A percentile compares a stretch with the other conserved stretches of the same genome.
Evolutionary conservation across 2,329 filamentous ascomycete genomes (phyloP).

Genomic region (Paraphoma chrysanthemicola): DNA sequence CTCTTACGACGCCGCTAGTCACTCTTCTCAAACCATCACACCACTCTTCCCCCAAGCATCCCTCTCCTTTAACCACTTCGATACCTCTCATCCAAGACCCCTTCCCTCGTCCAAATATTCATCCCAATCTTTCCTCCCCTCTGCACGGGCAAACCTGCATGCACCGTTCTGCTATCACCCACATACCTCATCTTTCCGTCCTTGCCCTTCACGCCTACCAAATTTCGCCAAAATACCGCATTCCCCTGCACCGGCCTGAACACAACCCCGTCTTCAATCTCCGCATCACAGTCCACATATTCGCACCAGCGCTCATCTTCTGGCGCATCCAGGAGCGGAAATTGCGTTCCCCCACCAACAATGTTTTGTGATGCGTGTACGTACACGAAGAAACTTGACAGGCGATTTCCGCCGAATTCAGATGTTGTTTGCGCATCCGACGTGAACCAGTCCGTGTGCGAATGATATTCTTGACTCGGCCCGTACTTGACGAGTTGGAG

Average conservation of each 20-base stretch:
- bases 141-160: conserved; percentile 64
- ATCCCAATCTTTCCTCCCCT: conserved; percentile 59
- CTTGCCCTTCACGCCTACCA: conserved; percentile 58
- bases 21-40: background rate
- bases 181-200: conserved; percentile 59
- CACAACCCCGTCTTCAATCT: conserved; percentile 55
- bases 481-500: conserved; percentile 55
- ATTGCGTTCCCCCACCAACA: conserved; percentile 65
- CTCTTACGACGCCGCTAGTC: no score
- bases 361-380: conserved; percentile 52
- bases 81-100: conserved; percentile 22
- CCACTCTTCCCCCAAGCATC: background rate
- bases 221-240: conserved; percentile 67
- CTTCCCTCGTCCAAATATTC: conserved; percentile 35
- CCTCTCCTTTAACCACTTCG: conserved; percentile 10
- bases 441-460: conserved; percentile 64
- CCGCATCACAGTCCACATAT: conserved; percentile 59
- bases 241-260: conserved; percentile 63
- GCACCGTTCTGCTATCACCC: conserved; percentile 56
- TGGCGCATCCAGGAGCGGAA: conserved; percentile 58
- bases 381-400: conserved; percentile 68
- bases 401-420: conserved; percentile 43
- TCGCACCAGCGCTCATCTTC: conserved; percentile 59
- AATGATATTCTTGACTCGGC: conserved; percentile 59
- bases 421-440: conserved; percentile 19